These are phyloP conservation scores for Trichoderma erinaceum DNA, from an alignment of 495 filamentous ascomycete species.

Conservation along the genomic window DNA sequence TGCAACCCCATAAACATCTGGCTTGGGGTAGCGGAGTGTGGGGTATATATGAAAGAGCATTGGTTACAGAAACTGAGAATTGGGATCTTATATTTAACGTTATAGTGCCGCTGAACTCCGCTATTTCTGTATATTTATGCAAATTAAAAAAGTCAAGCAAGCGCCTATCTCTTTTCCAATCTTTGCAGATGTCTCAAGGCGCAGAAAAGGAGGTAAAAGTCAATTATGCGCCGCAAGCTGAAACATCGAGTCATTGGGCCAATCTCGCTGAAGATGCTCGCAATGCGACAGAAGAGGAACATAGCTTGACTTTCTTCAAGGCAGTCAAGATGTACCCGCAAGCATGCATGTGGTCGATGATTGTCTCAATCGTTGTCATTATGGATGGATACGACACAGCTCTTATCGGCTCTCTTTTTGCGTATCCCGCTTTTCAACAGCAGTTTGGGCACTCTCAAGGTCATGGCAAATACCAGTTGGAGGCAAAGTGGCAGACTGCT, in stretches of 20 bases:
- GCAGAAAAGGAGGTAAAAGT: neutral
- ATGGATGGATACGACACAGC: constrained; percentile 24
- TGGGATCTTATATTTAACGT: neutral
- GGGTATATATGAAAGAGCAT: neutral
- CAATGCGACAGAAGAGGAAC: constrained; percentile 34
- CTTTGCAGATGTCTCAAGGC: neutral
- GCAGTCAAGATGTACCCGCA: constrained; percentile 39
- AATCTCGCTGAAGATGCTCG: constrained; percentile 26
- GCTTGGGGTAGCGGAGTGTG: neutral
- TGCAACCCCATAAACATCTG: neutral
- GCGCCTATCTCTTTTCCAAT: neutral
- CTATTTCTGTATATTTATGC: neutral
- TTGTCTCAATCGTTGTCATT: constrained; percentile 30
- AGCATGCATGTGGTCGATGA: constrained; percentile 41
- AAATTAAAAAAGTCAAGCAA: neutral
- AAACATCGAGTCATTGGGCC: neutral
- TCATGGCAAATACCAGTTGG: constrained; percentile 26
- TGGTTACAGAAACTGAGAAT: neutral
- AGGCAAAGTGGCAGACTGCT: constrained; percentile 32
- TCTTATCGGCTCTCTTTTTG: constrained; percentile 23
- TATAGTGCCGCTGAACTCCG: neutral
- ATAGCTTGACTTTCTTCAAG: constrained; percentile 38
- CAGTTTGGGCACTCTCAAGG: constrained; percentile 24
- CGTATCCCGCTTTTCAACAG: constrained; percentile 31
- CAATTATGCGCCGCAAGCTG: neutral